Base-by-base conservation (phyloP, 2,329 filamentous ascomycete genomes). In the Arachnomyces sp. region DNA sequence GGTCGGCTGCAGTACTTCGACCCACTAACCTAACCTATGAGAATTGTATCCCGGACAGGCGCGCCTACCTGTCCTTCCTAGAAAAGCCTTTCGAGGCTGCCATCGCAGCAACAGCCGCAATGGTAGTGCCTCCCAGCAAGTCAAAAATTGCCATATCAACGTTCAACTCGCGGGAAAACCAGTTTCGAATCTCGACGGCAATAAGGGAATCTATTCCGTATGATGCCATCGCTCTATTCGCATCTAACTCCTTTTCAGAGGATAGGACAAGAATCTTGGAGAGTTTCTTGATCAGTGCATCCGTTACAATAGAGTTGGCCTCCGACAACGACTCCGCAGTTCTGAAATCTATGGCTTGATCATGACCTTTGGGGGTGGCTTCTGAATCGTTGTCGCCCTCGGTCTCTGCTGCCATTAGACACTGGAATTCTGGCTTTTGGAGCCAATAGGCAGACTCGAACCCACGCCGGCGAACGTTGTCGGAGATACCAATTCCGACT, bases 151-250 rank as follows among this genome's bases (percentile, higher is more conserved):
- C 47, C 28, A 67, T 43, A 7, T 56, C 55, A 1, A 55, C 53
- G 0, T 50, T 49, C 16, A 60, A 54, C 31, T 62, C 56, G 31
- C 53, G 52, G 11, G 45, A 42, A 6, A 68, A 42, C 64, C 62
- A 68, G 32, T 63, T 66, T 2, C 67, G 49, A 25, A 72, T 32
- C 47, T 72, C 67, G 0, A 71, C 61, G 1, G 66, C 67, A 18
- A 72, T 59, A 0, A 72, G 55, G 1, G 63, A 66, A 49, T 68
- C 65, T 6, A 67, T 55, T 1, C 66, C 65, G 29, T 58, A 61
- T 3, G 52, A 47, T 11, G 54, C 48, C 13, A 60, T 47, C 2
- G 61, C 48, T 46, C 52, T 54, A 1, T 37, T 34, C 2, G 45
- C 32, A 17, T 60, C 55, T 8, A 65, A 48, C 4, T 65, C 60